Evolutionary conservation across 2,329 filamentous ascomycete species (phyloP).

Genomic region (Conoideocrella luteorostrata): DNA sequence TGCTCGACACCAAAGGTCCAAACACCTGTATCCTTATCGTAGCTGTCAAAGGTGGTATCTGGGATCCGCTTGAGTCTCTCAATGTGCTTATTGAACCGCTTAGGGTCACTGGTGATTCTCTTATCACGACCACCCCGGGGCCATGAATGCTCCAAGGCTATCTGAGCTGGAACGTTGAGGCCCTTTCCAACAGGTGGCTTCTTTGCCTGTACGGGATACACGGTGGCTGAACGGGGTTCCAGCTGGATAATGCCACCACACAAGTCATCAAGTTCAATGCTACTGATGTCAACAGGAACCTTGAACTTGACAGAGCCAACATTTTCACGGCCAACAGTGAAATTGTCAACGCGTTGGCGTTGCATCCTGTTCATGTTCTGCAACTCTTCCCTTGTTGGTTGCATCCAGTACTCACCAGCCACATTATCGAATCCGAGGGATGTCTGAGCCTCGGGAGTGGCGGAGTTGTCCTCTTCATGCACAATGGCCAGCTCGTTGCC

Average conservation of each 20-base stretch:
- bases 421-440: slow-evolving; percentile 34
- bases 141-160: slow-evolving; percentile 89
- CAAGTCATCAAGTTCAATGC: slow-evolving; percentile 73
- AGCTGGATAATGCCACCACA: slow-evolving; percentile 71
- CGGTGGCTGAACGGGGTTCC: slow-evolving; percentile 72
- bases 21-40: slow-evolving; percentile 70
- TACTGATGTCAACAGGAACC: slow-evolving; percentile 73
- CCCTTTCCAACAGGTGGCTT: slow-evolving; percentile 84
- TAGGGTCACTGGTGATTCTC: slow-evolving; percentile 47
- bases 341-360: slow-evolving; percentile 64
- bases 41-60: slow-evolving; percentile 76
- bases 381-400: slow-evolving; percentile 67
- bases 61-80: slow-evolving; percentile 71
- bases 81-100: slow-evolving; percentile 73
- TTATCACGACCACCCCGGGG: slow-evolving; percentile 60
- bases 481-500: slow-evolving; percentile 75
- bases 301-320: slow-evolving; percentile 80
- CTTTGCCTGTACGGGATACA: slow-evolving; percentile 68
- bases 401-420: slow-evolving; percentile 82
- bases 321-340: slow-evolving; percentile 75
- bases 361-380: slow-evolving; percentile 73
- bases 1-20: slow-evolving; percentile 95
- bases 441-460: slow-evolving; percentile 21
- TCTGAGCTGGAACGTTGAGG: slow-evolving; percentile 83
- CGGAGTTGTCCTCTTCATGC: slow-evolving; percentile 55